Conservation (phyloP, 257 asterid species). For the Solanum chmielewskii region DNA sequence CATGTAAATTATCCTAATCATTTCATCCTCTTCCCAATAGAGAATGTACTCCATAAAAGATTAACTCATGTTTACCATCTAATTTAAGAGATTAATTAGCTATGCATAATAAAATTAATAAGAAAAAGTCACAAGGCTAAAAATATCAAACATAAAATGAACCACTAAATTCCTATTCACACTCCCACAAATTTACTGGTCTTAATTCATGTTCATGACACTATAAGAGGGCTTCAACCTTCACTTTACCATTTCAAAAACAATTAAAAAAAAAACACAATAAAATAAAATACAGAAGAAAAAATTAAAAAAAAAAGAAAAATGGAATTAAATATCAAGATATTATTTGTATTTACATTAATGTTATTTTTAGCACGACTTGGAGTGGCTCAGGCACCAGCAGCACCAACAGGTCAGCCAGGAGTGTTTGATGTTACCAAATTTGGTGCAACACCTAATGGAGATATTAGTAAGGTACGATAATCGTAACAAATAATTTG, state of each 20-base stretch:
- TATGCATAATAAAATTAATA: background rate
- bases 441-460: slow-evolving; percentile 4
- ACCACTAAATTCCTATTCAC: background rate
- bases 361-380: background rate
- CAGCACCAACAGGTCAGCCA: background rate
- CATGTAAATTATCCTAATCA: background rate
- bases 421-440: background rate
- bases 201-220: background rate
- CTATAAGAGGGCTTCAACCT: background rate
- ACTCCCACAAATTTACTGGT: background rate
- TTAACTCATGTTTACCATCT: background rate
- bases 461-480: background rate
- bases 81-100: background rate
- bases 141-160: background rate
- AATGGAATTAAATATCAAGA: background rate
- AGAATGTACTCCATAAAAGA: background rate
- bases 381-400: background rate
- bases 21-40: background rate
- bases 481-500: background rate
- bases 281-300: background rate
- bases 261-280: background rate
- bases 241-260: background rate
- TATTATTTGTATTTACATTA: background rate
- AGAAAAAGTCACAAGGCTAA: background rate
- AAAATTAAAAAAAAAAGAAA: background rate